Conservation (phyloP, 2,329 filamentous ascomycete genomes). For the Aspergillus pseudoglaucus region DNA sequence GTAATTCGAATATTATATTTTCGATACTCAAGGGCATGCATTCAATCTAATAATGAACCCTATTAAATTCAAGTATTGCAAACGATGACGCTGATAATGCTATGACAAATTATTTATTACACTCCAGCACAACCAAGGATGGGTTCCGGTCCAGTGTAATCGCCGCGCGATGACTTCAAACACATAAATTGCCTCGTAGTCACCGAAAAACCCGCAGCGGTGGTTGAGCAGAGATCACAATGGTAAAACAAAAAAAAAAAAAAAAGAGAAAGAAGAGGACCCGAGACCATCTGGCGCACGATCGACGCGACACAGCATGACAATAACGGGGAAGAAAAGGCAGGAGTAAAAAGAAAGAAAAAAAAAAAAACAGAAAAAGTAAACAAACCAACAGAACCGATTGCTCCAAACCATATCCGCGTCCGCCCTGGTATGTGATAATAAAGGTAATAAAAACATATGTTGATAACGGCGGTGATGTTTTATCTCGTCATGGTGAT, state of each 20-base stretch:
- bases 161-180: background rate
- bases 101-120: slow-evolving; percentile 1
- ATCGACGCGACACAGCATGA: slow-evolving; percentile 5
- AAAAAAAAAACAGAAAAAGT: background rate
- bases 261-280: slow-evolving; percentile 1
- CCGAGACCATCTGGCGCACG: slow-evolving; percentile 6
- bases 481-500: background rate
- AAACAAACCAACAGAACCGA: slow-evolving; percentile 6
- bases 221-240: background rate
- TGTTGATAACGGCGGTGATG: background rate
- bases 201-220: background rate
- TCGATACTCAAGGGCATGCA: too few species aligned
- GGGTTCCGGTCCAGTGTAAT: background rate
- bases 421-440: background rate
- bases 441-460: background rate
- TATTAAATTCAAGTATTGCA: background rate
- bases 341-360: too few species aligned
- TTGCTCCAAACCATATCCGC: background rate
- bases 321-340: background rate
- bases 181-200: background rate
- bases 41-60: too few species aligned
- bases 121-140: background rate
- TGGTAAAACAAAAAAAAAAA: slow-evolving; percentile 1
- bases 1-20: too few species aligned
- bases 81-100: background rate